Conservation (phyloP, 345 rosid genomes). For the Iberis pinnata region DNA sequence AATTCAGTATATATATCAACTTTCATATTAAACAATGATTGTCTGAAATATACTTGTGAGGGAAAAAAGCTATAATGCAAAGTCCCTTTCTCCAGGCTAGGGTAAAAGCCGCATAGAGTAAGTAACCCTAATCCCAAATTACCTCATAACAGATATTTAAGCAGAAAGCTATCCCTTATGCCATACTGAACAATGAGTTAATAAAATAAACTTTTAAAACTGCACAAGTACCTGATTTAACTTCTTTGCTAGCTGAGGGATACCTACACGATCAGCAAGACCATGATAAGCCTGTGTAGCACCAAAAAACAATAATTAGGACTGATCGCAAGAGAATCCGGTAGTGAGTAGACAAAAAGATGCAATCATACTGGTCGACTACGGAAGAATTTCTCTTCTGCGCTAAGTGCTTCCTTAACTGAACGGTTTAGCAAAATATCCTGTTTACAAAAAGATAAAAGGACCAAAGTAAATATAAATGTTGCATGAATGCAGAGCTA, state of each 20-base stretch:
- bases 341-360: slow-evolving; percentile 16
- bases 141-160: background rate
- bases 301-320: slow-evolving; percentile 16
- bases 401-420: slow-evolving; percentile 48
- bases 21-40: background rate
- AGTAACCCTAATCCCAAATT: background rate
- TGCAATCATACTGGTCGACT: slow-evolving; percentile 41
- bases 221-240: slow-evolving; percentile 49
- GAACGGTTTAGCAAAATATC: slow-evolving; percentile 51
- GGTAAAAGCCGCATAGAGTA: slow-evolving; percentile 2
- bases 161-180: slow-evolving; percentile 4
- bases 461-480: background rate
- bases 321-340: slow-evolving; percentile 11
- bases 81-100: slow-evolving; percentile 1
- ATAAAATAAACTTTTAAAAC: background rate
- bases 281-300: slow-evolving; percentile 46
- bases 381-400: slow-evolving; percentile 47
- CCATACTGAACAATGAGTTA: background rate
- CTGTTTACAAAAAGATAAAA: slow-evolving; percentile 37
- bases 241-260: slow-evolving; percentile 67
- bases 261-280: slow-evolving; percentile 52
- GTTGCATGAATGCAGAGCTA: slow-evolving; percentile 7
- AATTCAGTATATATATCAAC: background rate
- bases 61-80: background rate
- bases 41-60: slow-evolving; percentile 4